Percentiles rank a stretch among this genome's conserved stretches.
These are phyloP conservation scores for Sugiyamaella mastotermitis DNA, from an alignment of 805 yeast species.

Conservation along the genomic window DNA sequence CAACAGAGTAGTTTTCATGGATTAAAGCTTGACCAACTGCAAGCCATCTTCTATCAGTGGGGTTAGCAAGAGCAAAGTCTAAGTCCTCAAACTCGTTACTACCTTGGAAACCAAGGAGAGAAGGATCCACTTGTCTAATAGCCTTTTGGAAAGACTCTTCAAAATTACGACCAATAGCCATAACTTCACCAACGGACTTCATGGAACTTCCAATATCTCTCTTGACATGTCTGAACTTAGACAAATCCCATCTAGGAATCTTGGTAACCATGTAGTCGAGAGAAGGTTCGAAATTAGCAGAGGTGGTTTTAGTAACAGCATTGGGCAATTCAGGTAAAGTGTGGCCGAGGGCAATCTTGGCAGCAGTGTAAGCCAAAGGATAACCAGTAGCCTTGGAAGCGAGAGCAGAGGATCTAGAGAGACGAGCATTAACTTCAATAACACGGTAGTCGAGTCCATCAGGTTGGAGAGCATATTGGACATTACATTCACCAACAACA, in stretches of 20 bases:
- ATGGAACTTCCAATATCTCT: conserved; percentile 82
- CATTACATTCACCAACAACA: conserved; percentile 98
- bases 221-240: conserved; percentile 90
- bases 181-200: conserved; percentile 99
- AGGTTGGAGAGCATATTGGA: conserved; percentile 94
- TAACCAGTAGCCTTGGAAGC: conserved; percentile 99
- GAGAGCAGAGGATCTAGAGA: conserved; percentile 96
- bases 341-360: conserved; percentile 88
- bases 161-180: conserved; percentile 95
- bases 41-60: conserved; percentile 95
- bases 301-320: conserved; percentile 88
- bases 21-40: conserved; percentile 97
- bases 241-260: conserved; percentile 98
- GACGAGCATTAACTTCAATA: conserved; percentile 96
- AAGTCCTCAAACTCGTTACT: conserved; percentile 56
- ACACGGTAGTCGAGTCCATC: conserved; percentile 91
- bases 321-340: conserved; percentile 88
- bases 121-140: conserved; percentile 90
- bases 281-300: conserved; percentile 96
- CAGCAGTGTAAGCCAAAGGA: conserved; percentile 97
- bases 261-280: conserved; percentile 94
- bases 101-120: conserved; percentile 87
- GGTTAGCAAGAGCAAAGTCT: conserved; percentile 71
- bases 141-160: conserved; percentile 99
- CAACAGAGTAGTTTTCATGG: conserved; percentile 87